These are phyloP conservation scores for Coelastrella sp. DNA, from an alignment of 139 green algal genomes.

Conservation along the genomic window DNA sequence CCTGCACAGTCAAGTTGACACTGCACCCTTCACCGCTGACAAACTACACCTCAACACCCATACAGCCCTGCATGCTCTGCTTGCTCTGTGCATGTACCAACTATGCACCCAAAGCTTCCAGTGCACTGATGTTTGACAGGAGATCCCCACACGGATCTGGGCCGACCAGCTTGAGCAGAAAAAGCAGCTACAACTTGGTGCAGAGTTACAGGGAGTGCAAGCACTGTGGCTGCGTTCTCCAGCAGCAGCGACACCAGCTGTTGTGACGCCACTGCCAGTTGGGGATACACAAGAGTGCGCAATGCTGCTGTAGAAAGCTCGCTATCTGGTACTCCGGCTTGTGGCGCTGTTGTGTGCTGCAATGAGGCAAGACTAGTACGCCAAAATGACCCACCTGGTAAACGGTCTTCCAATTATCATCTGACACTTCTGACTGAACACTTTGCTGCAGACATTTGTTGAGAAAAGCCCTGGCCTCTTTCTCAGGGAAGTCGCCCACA, in stretches of 20 bases:
- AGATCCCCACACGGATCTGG: too few relatives aligned
- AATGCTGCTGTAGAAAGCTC: not conserved
- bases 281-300: not conserved
- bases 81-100: slow-evolving; percentile 3
- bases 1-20: not conserved
- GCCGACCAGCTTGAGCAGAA: too few relatives aligned
- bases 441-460: not conserved
- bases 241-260: too few relatives aligned
- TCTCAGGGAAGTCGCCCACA: not conserved
- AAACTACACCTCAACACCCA: not conserved
- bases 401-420: not conserved
- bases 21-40: not conserved
- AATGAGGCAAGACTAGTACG: not conserved
- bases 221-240: too few relatives aligned
- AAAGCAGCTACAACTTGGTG: too few relatives aligned
- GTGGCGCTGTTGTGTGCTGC: too few relatives aligned
- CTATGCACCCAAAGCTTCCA: too few relatives aligned
- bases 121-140: too few relatives aligned
- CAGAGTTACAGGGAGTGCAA: too few relatives aligned
- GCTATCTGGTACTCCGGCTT: too few relatives aligned
- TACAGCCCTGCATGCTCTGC: not conserved
- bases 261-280: not conserved
- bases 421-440: not conserved
- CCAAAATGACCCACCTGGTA: slow-evolving; percentile 17
- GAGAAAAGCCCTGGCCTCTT: slow-evolving; percentile 4